Base-by-base conservation (phyloP, 2,329 filamentous ascomycete species). In the Stagonosporopsis rhizophila region DNA sequence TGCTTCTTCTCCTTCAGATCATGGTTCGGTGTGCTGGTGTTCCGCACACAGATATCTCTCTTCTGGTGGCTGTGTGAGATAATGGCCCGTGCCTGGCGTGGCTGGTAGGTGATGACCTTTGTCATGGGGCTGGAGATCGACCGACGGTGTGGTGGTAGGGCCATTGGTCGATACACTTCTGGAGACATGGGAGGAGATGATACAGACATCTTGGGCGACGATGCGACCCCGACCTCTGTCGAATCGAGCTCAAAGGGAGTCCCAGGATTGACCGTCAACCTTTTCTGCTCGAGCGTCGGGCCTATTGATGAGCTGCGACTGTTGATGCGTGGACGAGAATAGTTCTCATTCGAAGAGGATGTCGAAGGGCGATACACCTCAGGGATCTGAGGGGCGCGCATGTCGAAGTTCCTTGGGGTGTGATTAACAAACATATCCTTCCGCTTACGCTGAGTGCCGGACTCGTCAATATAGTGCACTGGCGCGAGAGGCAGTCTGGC, bases 371-470 rank as follows among this genome's bases (percentile, higher is more conserved):
- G 59, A 39, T 62, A 64, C 11, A 62, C 56, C 23, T 69, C 64
- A 17, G 62, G 35, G 22, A 46, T 53, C 32, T 59, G 62, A 22
- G 62, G 49, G 7, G 65, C 53, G 14, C 56, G 56, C 54, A 70
- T 58, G 44, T 73, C 72, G 47, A 68, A 69, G 37, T 58, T 52
- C 32, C 71, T 64, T 27, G 72, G 72, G 7, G 71, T 75, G 48
- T 74, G 71, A 45, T 75, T 74, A 35, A 73, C 61, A 44, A 73
- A 74, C n/a, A 58, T 69, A 22, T 67, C 69, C 52, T 65, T 68
- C 12, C 64, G 59, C 53, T 67, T 61, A 56, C 69, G 68, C 28
- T 66, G 64, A 39, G 44, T 58, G 17, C 60, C 64, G 42, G 59
- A 60, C 37, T 70, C 65, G 38, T 67, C 61, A 55, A 66, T 59